Conservation (phyloP, 2,329 filamentous ascomycete species). For the Exophiala oligosperma region DNA sequence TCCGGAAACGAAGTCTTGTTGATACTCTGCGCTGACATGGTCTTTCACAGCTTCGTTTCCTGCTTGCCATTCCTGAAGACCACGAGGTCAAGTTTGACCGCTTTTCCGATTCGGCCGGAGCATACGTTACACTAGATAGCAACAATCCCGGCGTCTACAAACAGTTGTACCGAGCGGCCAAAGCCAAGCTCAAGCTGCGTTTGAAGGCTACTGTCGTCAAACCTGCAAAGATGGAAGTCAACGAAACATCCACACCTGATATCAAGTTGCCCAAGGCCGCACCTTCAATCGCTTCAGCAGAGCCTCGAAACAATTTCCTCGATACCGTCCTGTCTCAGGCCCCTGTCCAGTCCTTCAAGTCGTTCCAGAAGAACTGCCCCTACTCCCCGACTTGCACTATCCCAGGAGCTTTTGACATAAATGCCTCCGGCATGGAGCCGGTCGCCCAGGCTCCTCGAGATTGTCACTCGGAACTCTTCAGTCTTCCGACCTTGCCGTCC, state of each 20-base stretch:
- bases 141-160: slow-evolving; percentile 85
- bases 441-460: slow-evolving; percentile 3
- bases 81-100: slow-evolving; percentile 75
- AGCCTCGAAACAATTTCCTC: slow-evolving; percentile 41
- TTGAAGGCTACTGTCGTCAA: slow-evolving; percentile 65
- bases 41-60: slow-evolving; percentile 62
- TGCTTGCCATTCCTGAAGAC: slow-evolving; percentile 65
- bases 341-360: slow-evolving; percentile 15
- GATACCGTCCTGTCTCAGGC: slow-evolving; percentile 40
- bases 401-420: slow-evolving; percentile 23
- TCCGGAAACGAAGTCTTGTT: background rate
- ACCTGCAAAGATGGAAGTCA: slow-evolving; percentile 20
- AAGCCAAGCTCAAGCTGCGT: slow-evolving; percentile 96
- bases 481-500: slow-evolving; percentile 36
- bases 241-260: slow-evolving; percentile 6
- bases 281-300: slow-evolving; percentile 15
- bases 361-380: slow-evolving; percentile 21
- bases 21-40: slow-evolving; percentile 26
- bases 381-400: slow-evolving; percentile 23
- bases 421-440: slow-evolving; percentile 7
- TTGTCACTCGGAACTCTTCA: slow-evolving; percentile 19
- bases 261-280: slow-evolving; percentile 12
- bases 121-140: slow-evolving; percentile 77
- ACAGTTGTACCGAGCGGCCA: slow-evolving; percentile 92
- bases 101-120: slow-evolving; percentile 87